phyloP scores from a whole-genome alignment of 2,329 filamentous ascomycete genomes.

The Allantophomopsis cytisporea region DNA sequence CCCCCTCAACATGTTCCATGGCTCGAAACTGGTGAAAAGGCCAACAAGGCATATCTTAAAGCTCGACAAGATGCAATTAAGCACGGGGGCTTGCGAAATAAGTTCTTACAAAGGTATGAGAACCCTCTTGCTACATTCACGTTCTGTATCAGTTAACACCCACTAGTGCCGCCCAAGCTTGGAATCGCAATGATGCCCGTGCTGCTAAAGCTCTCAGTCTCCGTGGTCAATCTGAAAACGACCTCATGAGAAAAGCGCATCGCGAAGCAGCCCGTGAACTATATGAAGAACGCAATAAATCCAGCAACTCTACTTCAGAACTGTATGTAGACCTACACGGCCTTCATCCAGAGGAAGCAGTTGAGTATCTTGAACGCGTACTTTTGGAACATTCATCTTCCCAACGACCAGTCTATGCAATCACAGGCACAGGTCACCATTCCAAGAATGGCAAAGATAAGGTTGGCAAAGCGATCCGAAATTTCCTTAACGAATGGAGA shows the following conservation, averaged over 20 bases:
- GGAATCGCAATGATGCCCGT: conserved; percentile 94
- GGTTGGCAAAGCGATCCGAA: conserved; percentile 83
- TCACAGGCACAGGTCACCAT: conserved; percentile 93
- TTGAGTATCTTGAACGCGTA: conserved; percentile 82
- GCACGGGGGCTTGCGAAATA: conserved; percentile 90
- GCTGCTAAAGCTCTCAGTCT: conserved; percentile 91
- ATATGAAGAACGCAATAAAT: conserved; percentile 86
- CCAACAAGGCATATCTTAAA: conserved; percentile 91
- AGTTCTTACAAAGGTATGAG: conserved; percentile 80
- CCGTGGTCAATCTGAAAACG: conserved; percentile 91
- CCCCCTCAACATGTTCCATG: conserved; percentile 88
- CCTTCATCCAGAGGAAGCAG: conserved; percentile 95
- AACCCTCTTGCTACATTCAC: conserved; percentile 1
- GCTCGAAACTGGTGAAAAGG: conserved; percentile 83
- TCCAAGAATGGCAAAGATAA: conserved; percentile 99
- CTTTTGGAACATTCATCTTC: conserved; percentile 70
- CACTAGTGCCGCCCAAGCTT: conserved; percentile 80
- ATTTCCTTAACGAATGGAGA: conserved; percentile 87
- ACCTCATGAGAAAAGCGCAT: conserved; percentile 93
- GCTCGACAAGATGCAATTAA: conserved; percentile 93
- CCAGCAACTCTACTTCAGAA: conserved; percentile 43
- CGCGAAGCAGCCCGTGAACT: conserved; percentile 83
- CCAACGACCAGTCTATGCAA: conserved; percentile 74
- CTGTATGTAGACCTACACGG: conserved; percentile 94
- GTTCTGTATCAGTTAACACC: background rate